Evolutionary conservation across 2,329 filamentous ascomycete species (phyloP), one percentile per base, ranked within the genome.

Genomic region (Pseudocercospora fijiensis): DNA sequence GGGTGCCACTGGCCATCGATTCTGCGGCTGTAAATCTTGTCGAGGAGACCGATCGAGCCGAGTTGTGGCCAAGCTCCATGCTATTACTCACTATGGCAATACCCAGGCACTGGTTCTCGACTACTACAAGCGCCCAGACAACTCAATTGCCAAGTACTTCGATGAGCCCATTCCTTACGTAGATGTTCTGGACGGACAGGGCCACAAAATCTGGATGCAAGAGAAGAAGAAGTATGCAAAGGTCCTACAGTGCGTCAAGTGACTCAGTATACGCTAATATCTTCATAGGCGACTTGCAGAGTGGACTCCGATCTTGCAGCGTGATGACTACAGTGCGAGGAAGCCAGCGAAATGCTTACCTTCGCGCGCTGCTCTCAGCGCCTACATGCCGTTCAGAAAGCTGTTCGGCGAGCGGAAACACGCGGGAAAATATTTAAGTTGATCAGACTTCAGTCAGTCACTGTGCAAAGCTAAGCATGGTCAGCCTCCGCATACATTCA

Each of bases 331-430:
- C 24, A 9, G 33, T 16, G 27, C n/a, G 4, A 18, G 10, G 2
- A 7, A 5, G 13, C 60, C 60, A 6, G 52, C 60, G 10, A 47
- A 20, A 13, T 61, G 56, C 37, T 1, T 45, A 7, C 20, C 55
- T 11, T 28, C 55, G 5, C 9, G 13, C 11, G 45, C 22, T 20
- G 56, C 47, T 1, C 43, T 58, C 20, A 9, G 18, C 6, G 37
- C 37, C 3, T 62, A 62, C 28, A 13, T 2, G 2, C 18, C 13
- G 2, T 55, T 53, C 33, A 37, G 22, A 2, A 58, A 43, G 27
- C 33, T 62, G 1, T 62, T 52, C n/a, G 45, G 45, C 7, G 61
- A 62, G 56, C 61, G 55, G 2, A 55, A 53, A 3, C 26, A 58
- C 18, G 41, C 56, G 0, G 2, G 6, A 1, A 55, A 62, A 16